These are phyloP conservation scores for Triadica sebifera DNA, from an alignment of 345 rosid species.

Conservation along the genomic window DNA sequence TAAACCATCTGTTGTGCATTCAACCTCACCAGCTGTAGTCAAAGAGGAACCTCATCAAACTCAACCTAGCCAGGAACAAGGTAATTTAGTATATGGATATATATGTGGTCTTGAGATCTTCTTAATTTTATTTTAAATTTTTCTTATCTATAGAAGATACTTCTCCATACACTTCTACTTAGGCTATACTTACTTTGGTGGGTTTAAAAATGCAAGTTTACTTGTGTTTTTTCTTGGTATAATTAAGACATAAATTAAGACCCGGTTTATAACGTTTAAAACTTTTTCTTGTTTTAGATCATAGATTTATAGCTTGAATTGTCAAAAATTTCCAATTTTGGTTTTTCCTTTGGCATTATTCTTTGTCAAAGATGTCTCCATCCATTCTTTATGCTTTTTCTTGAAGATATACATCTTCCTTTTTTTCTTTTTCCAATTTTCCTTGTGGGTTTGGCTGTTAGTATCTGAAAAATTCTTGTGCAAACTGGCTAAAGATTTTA, in stretches of 20 bases:
- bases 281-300: neutral
- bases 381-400: constrained; percentile 1
- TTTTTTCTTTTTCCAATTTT: neutral
- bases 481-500: too few species aligned
- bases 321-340: neutral
- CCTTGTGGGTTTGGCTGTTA: too few species aligned
- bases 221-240: too few species aligned
- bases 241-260: too few species aligned
- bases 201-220: too few species aligned
- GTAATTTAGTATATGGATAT: too few species aligned
- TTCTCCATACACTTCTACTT: too few species aligned
- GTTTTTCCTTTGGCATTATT: neutral
- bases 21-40: neutral
- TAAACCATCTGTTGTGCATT: constrained; percentile 18
- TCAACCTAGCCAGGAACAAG: constrained; percentile 16
- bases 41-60: constrained; percentile 15
- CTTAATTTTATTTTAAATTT: neutral
- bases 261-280: too few species aligned
- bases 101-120: neutral
- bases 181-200: too few species aligned
- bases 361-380: constrained; percentile 10
- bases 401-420: neutral
- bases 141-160: neutral
- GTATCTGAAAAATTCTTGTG: too few species aligned
- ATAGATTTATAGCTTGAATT: neutral